A percentile compares a stretch with the other conserved stretches of the same genome.
Evolutionary conservation across 345 rosid species (phyloP).

Genomic region (Cochlearia excelsa): DNA sequence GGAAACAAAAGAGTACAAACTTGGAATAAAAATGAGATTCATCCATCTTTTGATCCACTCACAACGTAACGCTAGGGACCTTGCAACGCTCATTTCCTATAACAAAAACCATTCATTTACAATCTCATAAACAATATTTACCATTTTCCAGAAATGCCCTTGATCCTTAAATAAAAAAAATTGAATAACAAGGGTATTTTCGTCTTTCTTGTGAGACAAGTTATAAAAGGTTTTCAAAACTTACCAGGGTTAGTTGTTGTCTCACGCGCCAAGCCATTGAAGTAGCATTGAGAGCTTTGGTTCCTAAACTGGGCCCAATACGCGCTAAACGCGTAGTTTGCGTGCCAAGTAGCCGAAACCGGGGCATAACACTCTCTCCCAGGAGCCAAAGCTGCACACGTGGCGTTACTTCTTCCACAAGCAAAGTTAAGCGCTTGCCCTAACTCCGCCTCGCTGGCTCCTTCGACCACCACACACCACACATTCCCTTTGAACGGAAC

Average conservation of each 20-base stretch:
- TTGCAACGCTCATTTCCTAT: conserved; percentile 35
- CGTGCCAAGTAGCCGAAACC: conserved; percentile 47
- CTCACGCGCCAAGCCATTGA: conserved; percentile 64
- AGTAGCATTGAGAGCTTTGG: conserved; percentile 61
- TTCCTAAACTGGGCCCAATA: conserved; percentile 61
- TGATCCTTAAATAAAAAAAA: neutral
- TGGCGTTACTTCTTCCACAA: conserved; percentile 48
- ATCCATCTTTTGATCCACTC: neutral
- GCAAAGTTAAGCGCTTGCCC: conserved; percentile 41
- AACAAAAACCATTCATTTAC: neutral
- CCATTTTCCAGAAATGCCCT: neutral
- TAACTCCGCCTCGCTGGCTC: conserved; percentile 40
- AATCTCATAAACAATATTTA: no score
- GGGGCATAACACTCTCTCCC: conserved; percentile 65
- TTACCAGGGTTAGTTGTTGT: conserved; percentile 68
- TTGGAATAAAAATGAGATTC: neutral
- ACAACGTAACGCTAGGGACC: conserved; percentile 35
- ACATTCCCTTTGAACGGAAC: conserved; percentile 52
- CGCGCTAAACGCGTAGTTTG: conserved; percentile 77
- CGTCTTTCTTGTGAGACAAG: conserved; percentile 9
- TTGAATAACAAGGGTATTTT: neutral
- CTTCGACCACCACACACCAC: conserved; percentile 65
- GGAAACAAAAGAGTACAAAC: neutral
- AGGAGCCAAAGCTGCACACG: conserved; percentile 52
- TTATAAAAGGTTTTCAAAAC: conserved; percentile 13